Evolutionary conservation across 768 basidiomycete species (phyloP), one percentile per base, ranked within the genome.

Genomic region (Boletus sensibilis): DNA sequence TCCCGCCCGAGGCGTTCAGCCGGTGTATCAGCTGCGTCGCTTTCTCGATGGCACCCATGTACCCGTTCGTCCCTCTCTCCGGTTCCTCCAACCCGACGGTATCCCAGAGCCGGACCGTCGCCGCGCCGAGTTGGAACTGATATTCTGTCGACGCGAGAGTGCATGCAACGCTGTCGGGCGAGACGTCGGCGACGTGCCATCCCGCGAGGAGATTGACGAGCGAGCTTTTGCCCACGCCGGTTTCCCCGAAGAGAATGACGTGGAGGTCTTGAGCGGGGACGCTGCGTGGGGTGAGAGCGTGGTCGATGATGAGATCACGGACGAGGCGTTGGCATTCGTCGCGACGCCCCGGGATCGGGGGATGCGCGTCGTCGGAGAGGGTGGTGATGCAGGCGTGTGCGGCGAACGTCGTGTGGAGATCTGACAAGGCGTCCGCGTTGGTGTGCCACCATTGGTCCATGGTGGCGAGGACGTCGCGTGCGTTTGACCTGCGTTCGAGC

Each of bases 171-270:
- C 72, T 71, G 25, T 66, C 62, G 25, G 64, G 62, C 4, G 69
- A 73, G 18, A 64, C 47, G 0, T 51, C 39, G 10, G 69, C 68
- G 31, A 70, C 51, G 16, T 52, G 71, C 63, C 55, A 74, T 57
- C 66, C 71, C 6, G 65, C 62, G 42, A 80, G 58, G 64, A 80
- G 72, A 44, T 79, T 79, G 47, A 71, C 60, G 34, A 71, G 59
- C 11, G 72, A 73, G 29, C 70, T 72, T 43, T 71, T 71, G 5
- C 69, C 69, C n/a, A 63, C 55, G 18, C 78, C 78, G 0, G 74
- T 68, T 50, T 78, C 75, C 0, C 78, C 78, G 45, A 79, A 79
- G 20, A 79, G 51, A 20, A 79, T 62, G 45, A 78, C 47, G 43
- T 74, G 66, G 14, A 67, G 38, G 50, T 68, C 64, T 40, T 64